Base-by-base conservation (phyloP, 1,139 yeast genomes). In the Magnusiomyces ingens region DNA sequence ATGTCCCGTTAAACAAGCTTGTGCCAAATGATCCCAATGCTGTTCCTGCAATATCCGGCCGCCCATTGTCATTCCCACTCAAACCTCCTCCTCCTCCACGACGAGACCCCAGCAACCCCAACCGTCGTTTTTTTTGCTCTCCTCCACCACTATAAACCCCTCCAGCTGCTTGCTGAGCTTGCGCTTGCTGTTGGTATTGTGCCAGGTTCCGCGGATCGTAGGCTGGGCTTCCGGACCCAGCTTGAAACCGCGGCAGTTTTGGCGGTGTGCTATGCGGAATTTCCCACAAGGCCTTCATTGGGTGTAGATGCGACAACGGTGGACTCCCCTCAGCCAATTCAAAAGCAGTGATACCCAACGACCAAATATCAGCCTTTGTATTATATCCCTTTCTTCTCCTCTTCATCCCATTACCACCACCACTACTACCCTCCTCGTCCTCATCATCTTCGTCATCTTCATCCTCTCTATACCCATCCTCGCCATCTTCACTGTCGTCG, bases 321-420 rank as follows among this genome's bases (percentile, higher is more conserved):
- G 95, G 95, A 64, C 86, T 95, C 35, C 95, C 95, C 69, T 86
- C 94, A 56, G 86, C 85, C 90, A 87, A 84, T 67, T 87, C 95
- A 64, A 85, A 84, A 18, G 86, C 81, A 87, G 89, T 88, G 54
- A 88, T 87, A 60, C 95, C 96, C 55, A 88, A 72, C 1, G 95
- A 86, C 96, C 96, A 88, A 44, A 88, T 82, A 69, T 88, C 96
- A 48, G 85, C 95, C 67, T 87, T 86, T 41, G 93, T 90, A 3
- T 93, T 94, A 67, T 88, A 88, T 58, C 86, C 93, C 85, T 50
- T 13, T 51, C 36, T 8, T 52, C 32, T 32, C 19, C 26, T 22
- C 19, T 18, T n/a, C 36, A 18, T 40, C 13, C 21, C 40, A 5
- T 45, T 21, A 26, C 38, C 19, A 2, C 32, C 47, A 2, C 32